phyloP scores from a whole-genome alignment of 1,284 basidiomycete genomes.

The Schizophyllum amplum region DNA sequence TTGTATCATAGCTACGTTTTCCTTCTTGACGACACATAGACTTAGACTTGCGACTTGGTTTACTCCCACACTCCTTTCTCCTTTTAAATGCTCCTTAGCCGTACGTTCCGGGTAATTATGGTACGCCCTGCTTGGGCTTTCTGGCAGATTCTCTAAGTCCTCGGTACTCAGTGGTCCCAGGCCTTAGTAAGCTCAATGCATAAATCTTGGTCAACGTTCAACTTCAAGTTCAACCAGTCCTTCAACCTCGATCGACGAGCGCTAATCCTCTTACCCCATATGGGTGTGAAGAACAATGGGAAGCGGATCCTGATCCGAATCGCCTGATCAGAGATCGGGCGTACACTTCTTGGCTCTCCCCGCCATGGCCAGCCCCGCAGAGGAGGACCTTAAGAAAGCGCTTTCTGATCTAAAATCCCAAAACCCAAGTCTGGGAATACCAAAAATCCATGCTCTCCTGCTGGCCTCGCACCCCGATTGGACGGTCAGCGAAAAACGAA shows the following conservation, averaged over 20 bases:
- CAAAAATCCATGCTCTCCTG: conserved; percentile 62
- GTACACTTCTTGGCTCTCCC: background rate
- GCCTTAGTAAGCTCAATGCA: no score
- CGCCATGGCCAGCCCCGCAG: conserved; percentile 20
- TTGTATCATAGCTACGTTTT: background rate
- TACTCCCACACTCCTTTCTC: background rate
- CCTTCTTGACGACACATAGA: background rate
- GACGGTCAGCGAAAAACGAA: conserved; percentile 76
- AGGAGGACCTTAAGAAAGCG: conserved; percentile 32
- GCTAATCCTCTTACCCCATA: no score
- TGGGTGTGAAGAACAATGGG: conserved; percentile 1
- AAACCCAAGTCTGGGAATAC: conserved; percentile 58
- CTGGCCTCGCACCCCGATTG: conserved; percentile 54
- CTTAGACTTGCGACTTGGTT: background rate
- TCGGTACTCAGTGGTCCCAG: no score
- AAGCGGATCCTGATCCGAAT: background rate
- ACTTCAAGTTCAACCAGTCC: no score
- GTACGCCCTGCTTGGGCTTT: no score
- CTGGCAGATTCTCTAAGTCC: no score
- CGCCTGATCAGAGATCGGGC: conserved; percentile 10
- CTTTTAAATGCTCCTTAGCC: no score
- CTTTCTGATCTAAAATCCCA: conserved; percentile 36
- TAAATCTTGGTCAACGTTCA: no score
- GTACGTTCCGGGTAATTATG: no score
- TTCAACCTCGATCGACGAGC: no score